These are phyloP conservation scores for Psilocybe sp. DNA, from an alignment of 768 basidiomycete genomes.

Conservation along the genomic window DNA sequence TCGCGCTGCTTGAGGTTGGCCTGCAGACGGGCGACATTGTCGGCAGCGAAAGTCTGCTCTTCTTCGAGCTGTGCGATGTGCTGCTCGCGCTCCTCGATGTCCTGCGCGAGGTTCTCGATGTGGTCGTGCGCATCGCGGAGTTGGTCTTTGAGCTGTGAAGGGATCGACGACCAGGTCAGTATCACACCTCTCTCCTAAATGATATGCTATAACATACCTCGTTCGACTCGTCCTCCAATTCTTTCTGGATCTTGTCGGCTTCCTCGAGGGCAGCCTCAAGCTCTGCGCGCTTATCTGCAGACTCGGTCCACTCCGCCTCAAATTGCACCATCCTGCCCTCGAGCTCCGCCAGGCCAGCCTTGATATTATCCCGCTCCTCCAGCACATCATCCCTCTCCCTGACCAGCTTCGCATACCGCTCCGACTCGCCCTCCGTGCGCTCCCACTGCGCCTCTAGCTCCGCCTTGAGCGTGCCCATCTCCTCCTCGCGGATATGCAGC, in stretches of 20 bases:
- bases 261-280: constrained; percentile 57
- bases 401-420: constrained; percentile 29
- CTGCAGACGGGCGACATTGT: constrained; percentile 54
- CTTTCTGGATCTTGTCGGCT: constrained; percentile 47
- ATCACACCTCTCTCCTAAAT: no score
- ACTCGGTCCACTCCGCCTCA: constrained; percentile 55
- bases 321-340: constrained; percentile 41
- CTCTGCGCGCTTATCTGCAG: constrained; percentile 52
- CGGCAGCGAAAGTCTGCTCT: constrained; percentile 54
- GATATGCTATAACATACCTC: constrained; percentile 37
- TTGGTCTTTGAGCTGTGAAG: constrained; percentile 47
- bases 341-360: constrained; percentile 37
- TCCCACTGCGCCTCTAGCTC: constrained; percentile 76
- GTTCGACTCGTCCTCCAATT: constrained; percentile 52
- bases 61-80: constrained; percentile 49
- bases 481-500: constrained; percentile 40
- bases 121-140: constrained; percentile 53
- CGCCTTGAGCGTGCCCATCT: constrained; percentile 46
- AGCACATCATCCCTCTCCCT: constrained; percentile 36
- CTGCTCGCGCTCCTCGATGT: constrained; percentile 52
- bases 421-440: constrained; percentile 53
- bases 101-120: constrained; percentile 41
- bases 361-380: constrained; percentile 40
- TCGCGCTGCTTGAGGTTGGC: constrained; percentile 57
- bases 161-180: neutral